Percentiles rank a stretch among this genome's conserved stretches.
phyloP scores from a whole-genome alignment of 371 early-diverging fungal genomes.

The Apophysomyces trapeziformis region DNA sequence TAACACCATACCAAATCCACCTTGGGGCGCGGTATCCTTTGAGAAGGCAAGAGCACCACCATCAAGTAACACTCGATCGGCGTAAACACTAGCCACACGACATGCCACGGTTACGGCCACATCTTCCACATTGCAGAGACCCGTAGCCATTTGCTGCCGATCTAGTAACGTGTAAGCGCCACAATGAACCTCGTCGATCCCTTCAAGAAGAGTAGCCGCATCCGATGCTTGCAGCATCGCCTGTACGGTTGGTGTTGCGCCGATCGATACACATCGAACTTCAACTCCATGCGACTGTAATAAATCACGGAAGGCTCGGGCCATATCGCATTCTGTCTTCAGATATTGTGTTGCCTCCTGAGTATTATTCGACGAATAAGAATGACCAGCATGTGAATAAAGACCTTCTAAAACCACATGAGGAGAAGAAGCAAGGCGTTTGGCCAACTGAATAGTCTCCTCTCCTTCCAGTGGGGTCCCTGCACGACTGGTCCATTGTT shows the following conservation, averaged over 20 bases:
- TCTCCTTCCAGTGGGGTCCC: conserved; percentile 38
- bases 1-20: conserved; percentile 38
- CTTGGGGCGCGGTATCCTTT: conserved; percentile 50
- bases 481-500: conserved; percentile 36
- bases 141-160: conserved; percentile 48
- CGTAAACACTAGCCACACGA: conserved; percentile 46
- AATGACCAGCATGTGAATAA: conserved; percentile 52
- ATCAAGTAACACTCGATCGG: conserved; percentile 43
- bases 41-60: conserved; percentile 52
- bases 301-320: conserved; percentile 29
- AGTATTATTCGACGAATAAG: conserved; percentile 35
- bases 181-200: conserved; percentile 48
- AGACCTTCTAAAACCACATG: conserved; percentile 35
- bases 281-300: conserved; percentile 25
- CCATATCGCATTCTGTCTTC: conserved; percentile 35
- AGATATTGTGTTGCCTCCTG: conserved; percentile 35
- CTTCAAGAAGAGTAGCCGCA: conserved; percentile 26
- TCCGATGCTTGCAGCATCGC: conserved; percentile 22
- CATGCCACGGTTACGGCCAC: conserved; percentile 38
- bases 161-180: conserved; percentile 45
- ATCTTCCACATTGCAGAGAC: conserved; percentile 24
- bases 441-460: conserved; percentile 33
- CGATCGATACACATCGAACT: conserved; percentile 37
- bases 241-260: conserved; percentile 50
- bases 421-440: conserved; percentile 32